Percentiles rank a stretch among this genome's conserved stretches.
Evolutionary conservation across 1,139 yeast species (phyloP).

Genomic region (Sugiyamaella neomexicana): DNA sequence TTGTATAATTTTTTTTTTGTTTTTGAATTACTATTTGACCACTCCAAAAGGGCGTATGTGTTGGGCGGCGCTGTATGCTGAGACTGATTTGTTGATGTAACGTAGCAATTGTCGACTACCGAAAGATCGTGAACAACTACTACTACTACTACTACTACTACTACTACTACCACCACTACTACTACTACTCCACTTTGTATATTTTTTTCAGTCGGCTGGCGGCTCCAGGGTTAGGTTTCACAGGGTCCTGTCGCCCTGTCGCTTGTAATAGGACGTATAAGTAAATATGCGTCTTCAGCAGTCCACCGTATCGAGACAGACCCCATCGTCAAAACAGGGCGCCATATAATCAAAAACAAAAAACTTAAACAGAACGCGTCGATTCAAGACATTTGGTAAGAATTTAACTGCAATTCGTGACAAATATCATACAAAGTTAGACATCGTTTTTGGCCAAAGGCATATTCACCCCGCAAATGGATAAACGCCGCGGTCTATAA

Average conservation of each 20-base stretch:
- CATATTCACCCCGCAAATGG: not conserved
- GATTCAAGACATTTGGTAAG: not conserved
- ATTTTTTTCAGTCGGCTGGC: no score
- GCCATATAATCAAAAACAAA: not conserved
- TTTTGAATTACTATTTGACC: slow-evolving; percentile 40
- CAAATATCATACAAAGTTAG: not conserved
- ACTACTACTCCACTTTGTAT: not conserved
- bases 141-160: slow-evolving; percentile 39
- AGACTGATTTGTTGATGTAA: no score
- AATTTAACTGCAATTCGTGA: not conserved
- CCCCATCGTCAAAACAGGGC: not conserved
- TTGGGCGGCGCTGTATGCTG: no score
- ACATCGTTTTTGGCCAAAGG: not conserved
- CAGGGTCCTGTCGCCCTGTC: not conserved
- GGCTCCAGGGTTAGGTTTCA: not conserved
- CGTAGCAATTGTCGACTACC: slow-evolving; percentile 71
- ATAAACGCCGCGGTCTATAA: not conserved
- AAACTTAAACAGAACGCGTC: not conserved
- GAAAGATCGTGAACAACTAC: no score
- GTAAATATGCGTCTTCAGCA: not conserved
- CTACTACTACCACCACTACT: not conserved
- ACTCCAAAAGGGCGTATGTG: slow-evolving; percentile 43
- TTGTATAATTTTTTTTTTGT: no score
- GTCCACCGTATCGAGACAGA: not conserved
- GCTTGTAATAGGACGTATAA: not conserved